phyloP scores from a whole-genome alignment of 306 rosid species.

The Leucaena leucocephala region DNA sequence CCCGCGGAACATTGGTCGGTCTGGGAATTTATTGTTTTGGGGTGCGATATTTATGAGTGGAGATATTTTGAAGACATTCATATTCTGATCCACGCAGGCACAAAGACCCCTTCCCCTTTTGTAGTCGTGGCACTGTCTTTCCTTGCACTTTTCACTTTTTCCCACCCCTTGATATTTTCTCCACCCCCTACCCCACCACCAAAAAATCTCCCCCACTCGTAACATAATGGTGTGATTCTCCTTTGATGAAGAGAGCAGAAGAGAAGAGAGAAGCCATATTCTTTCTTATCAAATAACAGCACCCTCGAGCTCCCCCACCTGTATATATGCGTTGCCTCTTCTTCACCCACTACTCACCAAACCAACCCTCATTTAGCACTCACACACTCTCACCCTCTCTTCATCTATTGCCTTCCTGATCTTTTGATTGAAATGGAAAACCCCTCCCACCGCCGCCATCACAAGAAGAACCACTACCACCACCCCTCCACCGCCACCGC shows the following conservation, averaged over 20 bases:
- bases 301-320: not conserved
- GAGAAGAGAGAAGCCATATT: not conserved
- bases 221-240: not conserved
- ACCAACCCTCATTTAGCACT: not conserved
- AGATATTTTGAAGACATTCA: constrained; percentile 9
- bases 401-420: no score
- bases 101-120: constrained; percentile 12
- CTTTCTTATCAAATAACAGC: not conserved
- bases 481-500: constrained; percentile 25
- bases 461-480: constrained; percentile 38
- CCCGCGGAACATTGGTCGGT: no score
- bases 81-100: constrained; percentile 44
- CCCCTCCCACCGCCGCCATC: constrained; percentile 31
- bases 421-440: constrained; percentile 34
- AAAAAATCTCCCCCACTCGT: constrained; percentile 10
- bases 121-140: constrained; percentile 40
- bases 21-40: not conserved
- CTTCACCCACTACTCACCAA: not conserved
- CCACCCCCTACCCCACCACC: not conserved
- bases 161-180: constrained; percentile 43
- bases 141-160: constrained; percentile 49
- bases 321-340: not conserved
- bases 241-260: not conserved
- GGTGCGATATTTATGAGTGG: not conserved
- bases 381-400: no score